These are phyloP conservation scores for Podospora conica DNA, from an alignment of 495 filamentous ascomycete genomes.

Conservation along the genomic window DNA sequence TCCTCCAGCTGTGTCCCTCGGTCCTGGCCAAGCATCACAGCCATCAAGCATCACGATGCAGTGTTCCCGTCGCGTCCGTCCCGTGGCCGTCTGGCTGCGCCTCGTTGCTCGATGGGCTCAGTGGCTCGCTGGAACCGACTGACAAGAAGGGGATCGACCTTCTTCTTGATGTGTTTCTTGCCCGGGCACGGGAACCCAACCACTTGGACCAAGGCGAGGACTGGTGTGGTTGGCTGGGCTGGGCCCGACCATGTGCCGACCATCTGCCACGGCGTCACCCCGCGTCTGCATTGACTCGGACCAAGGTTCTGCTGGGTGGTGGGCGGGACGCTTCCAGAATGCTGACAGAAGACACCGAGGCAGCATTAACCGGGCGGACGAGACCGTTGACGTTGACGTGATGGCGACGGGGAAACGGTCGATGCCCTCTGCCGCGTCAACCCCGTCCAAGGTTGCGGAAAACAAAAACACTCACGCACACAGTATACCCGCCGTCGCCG, in stretches of 20 bases:
- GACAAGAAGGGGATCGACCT: not conserved
- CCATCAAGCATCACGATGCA: not conserved
- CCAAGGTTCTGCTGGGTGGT: not conserved
- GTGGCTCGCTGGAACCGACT: not conserved
- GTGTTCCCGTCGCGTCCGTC: not conserved
- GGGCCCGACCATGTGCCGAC: not conserved
- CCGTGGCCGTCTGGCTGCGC: not conserved
- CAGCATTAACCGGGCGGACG: not conserved
- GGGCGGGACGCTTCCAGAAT: slow-evolving; percentile 21
- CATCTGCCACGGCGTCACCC: slow-evolving; percentile 6
- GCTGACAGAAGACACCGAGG: slow-evolving; percentile 7
- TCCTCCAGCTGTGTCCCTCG: not conserved
- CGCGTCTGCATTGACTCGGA: slow-evolving; percentile 7
- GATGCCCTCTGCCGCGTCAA: not conserved
- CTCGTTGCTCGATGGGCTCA: not conserved
- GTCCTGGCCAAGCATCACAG: not conserved
- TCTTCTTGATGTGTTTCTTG: not conserved
- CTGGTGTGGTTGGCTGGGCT: not conserved
- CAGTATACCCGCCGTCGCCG: too few species aligned
- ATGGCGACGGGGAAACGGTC: not conserved
- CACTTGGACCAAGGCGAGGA: not conserved
- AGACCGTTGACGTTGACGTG: not conserved
- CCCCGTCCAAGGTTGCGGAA: not conserved
- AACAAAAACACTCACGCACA: not conserved
- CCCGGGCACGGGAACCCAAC: not conserved